These are phyloP conservation scores for Taxillus chinensis DNA, from an alignment of 164 flowering plant species.

Conservation along the genomic window DNA sequence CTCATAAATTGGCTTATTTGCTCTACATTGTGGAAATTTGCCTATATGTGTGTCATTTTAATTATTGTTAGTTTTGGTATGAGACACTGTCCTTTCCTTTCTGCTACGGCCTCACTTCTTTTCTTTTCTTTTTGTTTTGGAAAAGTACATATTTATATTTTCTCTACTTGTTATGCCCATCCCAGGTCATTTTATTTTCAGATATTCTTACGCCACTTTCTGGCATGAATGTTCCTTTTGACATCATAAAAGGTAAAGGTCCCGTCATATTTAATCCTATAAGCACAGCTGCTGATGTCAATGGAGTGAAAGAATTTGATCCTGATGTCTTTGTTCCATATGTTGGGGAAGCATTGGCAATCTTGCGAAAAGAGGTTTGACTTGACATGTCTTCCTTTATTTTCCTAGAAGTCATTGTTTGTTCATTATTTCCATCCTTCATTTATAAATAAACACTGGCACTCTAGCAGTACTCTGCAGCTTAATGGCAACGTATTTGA, in stretches of 20 bases:
- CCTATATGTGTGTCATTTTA: too few relatives aligned
- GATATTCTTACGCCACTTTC: conserved; percentile 95
- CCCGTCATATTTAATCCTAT: conserved; percentile 77
- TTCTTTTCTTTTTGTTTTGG: too few relatives aligned
- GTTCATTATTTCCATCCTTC: background rate
- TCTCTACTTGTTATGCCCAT: conserved; percentile 6
- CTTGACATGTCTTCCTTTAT: background rate
- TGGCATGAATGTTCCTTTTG: conserved; percentile 98
- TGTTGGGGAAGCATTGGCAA: conserved; percentile 87
- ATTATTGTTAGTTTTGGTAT: too few relatives aligned
- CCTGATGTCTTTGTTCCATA: conserved; percentile 91
- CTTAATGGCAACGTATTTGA: too few relatives aligned
- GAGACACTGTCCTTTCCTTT: background rate
- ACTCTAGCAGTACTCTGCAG: too few relatives aligned
- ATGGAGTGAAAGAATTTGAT: conserved; percentile 69
- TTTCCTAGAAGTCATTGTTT: background rate
- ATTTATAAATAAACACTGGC: background rate
- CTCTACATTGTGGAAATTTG: background rate
- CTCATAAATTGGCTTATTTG: background rate
- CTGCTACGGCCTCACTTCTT: too few relatives aligned
- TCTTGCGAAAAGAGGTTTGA: conserved; percentile 70
- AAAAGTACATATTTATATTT: background rate
- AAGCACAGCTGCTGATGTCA: conserved; percentile 58
- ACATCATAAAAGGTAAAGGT: conserved; percentile 94
- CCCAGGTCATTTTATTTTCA: conserved; percentile 89